phyloP scores from a whole-genome alignment of 257 asterid species.

The Apocynum venetum region DNA sequence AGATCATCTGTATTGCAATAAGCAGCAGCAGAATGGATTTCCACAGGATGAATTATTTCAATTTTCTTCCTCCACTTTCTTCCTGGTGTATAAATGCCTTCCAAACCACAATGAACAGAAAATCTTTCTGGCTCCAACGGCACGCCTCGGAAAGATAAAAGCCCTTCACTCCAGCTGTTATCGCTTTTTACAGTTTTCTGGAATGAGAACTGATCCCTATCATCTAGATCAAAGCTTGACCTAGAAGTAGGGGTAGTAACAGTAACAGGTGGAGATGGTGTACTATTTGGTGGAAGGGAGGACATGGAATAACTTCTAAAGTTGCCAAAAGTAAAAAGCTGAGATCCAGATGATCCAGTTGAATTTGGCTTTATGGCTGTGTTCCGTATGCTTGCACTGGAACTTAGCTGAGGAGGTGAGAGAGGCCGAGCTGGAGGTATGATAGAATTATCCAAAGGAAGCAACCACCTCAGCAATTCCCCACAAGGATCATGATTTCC shows the following conservation, averaged over 20 bases:
- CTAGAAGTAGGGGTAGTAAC: constrained; percentile 46
- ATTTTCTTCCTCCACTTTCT: constrained; percentile 94
- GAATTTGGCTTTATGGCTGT: constrained; percentile 54
- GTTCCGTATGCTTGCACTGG: constrained; percentile 66
- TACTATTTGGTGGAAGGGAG: constrained; percentile 66
- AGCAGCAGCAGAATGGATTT: constrained; percentile 68
- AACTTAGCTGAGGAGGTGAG: constrained; percentile 65
- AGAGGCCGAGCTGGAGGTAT: constrained; percentile 61
- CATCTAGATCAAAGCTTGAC: constrained; percentile 59
- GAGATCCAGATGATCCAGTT: constrained; percentile 76
- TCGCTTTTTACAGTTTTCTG: constrained; percentile 52
- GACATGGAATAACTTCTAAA: constrained; percentile 98
- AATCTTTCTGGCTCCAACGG: constrained; percentile 88
- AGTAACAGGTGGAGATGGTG: constrained; percentile 49
- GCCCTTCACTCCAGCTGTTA: constrained; percentile 53
- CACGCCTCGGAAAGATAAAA: constrained; percentile 91
- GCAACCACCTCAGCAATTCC: constrained; percentile 81
- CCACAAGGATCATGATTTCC: constrained; percentile 68
- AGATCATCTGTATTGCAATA: constrained; percentile 94
- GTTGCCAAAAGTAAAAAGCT: constrained; percentile 80
- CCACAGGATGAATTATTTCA: constrained; percentile 87
- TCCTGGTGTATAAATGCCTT: constrained; percentile 94
- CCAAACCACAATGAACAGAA: constrained; percentile 94
- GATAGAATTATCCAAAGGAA: constrained; percentile 88
- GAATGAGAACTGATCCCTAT: constrained; percentile 74